Conservation (phyloP, 495 filamentous ascomycete species). For the Penicillium canescens region DNA sequence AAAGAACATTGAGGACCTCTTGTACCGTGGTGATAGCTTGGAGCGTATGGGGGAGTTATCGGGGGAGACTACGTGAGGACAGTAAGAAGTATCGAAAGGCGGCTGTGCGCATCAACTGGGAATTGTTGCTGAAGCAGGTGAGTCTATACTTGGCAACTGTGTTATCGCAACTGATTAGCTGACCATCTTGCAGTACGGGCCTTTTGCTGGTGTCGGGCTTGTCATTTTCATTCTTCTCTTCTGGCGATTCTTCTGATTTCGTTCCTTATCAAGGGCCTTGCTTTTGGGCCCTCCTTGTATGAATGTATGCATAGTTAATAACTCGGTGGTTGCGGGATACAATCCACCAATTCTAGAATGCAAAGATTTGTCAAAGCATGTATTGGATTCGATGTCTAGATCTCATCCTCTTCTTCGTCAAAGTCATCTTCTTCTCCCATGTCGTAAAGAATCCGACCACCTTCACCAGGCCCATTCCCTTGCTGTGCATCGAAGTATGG, state of each 20-base stretch:
- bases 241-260: constrained; percentile 82
- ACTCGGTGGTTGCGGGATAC: constrained; percentile 41
- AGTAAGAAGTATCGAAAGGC: constrained; percentile 90
- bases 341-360: constrained; percentile 24
- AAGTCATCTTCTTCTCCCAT: constrained; percentile 98
- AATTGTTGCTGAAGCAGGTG: constrained; percentile 88
- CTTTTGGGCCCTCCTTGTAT: constrained; percentile 24
- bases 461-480: constrained; percentile 73
- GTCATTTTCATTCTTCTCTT: constrained; percentile 83
- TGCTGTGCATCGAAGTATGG: constrained; percentile 96
- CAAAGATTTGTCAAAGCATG: constrained; percentile 10
- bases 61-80: constrained; percentile 80
- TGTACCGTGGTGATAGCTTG: constrained; percentile 92
- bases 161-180: constrained; percentile 2
- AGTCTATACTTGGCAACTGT: constrained; percentile 20
- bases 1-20: constrained; percentile 98
- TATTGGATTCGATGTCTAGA: constrained; percentile 46
- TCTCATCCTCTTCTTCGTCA: constrained; percentile 98
- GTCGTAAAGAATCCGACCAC: constrained; percentile 90
- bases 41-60: constrained; percentile 98
- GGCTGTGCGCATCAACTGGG: constrained; percentile 97
- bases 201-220: constrained; percentile 74
- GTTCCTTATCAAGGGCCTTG: background rate
- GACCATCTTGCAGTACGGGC: constrained; percentile 68
- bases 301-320: constrained; percentile 49